Evolutionary conservation across 169 alveolate genomes (phyloP), one percentile per base, ranked within the genome.

Genomic region (Eimeria praecox): DNA sequence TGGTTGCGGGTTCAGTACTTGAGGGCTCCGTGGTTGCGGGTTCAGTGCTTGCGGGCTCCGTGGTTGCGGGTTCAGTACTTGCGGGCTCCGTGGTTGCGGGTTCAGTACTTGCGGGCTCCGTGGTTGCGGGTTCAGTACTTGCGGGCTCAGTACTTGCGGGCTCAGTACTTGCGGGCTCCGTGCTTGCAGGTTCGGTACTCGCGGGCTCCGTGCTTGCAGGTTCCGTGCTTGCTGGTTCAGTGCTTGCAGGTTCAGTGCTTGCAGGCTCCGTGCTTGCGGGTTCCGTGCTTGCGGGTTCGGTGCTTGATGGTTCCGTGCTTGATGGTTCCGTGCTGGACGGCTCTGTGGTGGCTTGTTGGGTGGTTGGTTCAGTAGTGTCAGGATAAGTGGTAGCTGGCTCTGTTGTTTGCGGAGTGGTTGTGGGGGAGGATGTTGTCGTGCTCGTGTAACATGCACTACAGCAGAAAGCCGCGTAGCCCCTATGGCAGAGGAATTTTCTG

Each of bases 401-500:
- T 27, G 90, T 82, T 8, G 90, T 10, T 6, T n/a, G 33, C 35
- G 87, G 33, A 24, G 20, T 46, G 33, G 49, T 46, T 6, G 49
- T 46, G 5, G 87, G 87, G 33, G 87, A 30, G 12, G 87, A 16
- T 22, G 87, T 77, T 22, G 87, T 77, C 40, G 87, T 77, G 87
- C 40, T 40, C 10, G 87, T 77, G 59, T 0, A 77, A 40, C 87
- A 77, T 38, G 87, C 87, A 62, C 87, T 77, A 40, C 87, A 77
- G 87, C 87, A 77, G 87, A 77, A 77, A 10, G 87, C 87, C 24
- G 33, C 27, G 87, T 77, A 77, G 16, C 87, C 87, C 35, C 35
- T 77, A 22, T 44, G 35, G 54, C 87, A 77, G 20, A 77, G 87
- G 59, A 77, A 77, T 35, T 40, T 16, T 9, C 87, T 56, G 9